These are phyloP conservation scores for Boletus mariae DNA, from an alignment of 1,284 basidiomycete genomes.

Conservation along the genomic window DNA sequence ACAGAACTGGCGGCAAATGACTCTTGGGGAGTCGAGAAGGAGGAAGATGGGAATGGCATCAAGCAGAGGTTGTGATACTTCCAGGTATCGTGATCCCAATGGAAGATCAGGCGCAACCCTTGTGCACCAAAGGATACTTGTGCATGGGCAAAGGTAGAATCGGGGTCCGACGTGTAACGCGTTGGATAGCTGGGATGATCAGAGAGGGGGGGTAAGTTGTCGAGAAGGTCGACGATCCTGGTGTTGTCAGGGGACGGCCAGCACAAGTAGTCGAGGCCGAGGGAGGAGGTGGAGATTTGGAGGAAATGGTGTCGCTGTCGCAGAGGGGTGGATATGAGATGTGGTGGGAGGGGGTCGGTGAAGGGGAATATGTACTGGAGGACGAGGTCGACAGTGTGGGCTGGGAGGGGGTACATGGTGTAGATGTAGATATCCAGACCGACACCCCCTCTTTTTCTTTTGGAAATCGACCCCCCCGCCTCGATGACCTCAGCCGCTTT, in stretches of 20 bases:
- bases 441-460: slow-evolving; percentile 8
- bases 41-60: slow-evolving; percentile 69
- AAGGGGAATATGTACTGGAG: slow-evolving; percentile 60
- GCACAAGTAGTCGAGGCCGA: slow-evolving; percentile 51
- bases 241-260: slow-evolving; percentile 56
- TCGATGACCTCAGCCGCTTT: slow-evolving; percentile 4
- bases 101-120: slow-evolving; percentile 61
- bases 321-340: slow-evolving; percentile 58
- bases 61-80: slow-evolving; percentile 63
- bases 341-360: slow-evolving; percentile 48
- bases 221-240: slow-evolving; percentile 44
- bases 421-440: not conserved
- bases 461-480: slow-evolving; percentile 7
- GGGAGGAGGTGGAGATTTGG: slow-evolving; percentile 45
- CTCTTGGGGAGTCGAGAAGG: slow-evolving; percentile 42
- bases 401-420: slow-evolving; percentile 6
- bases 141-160: slow-evolving; percentile 60
- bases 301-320: slow-evolving; percentile 67
- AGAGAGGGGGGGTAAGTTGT: slow-evolving; percentile 31
- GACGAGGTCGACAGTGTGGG: slow-evolving; percentile 40
- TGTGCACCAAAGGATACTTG: slow-evolving; percentile 41
- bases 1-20: slow-evolving; percentile 21
- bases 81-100: slow-evolving; percentile 61
- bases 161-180: slow-evolving; percentile 57
- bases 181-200: slow-evolving; percentile 40